A percentile compares a stretch with the other conserved stretches of the same genome.
phyloP scores from a whole-genome alignment of 1,284 basidiomycete genomes.

The Pseudozyma sp. region DNA sequence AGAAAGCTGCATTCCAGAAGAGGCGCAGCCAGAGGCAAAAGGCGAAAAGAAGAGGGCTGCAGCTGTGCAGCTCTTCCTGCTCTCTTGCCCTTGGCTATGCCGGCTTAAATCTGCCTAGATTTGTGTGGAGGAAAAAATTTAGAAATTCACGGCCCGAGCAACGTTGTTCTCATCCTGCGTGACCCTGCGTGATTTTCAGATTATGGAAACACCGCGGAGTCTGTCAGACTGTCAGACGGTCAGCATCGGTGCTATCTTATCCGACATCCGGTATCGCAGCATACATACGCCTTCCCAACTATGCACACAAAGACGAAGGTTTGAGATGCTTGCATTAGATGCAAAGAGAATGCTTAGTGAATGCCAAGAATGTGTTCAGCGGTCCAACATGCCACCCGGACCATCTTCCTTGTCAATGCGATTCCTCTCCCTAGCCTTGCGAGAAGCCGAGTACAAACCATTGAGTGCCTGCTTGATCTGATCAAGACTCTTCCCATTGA shows the following conservation, averaged over 20 bases:
- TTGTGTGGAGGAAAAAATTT: background rate
- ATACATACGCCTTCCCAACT: too few relatives aligned
- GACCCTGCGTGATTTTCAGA: too few relatives aligned
- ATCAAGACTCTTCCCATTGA: slow-evolving; percentile 35
- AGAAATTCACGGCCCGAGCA: slow-evolving; percentile 2
- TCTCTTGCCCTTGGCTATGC: background rate
- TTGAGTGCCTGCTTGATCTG: slow-evolving; percentile 53
- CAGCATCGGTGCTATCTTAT: too few relatives aligned
- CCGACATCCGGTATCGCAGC: too few relatives aligned
- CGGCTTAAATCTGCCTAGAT: background rate
- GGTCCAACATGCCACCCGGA: slow-evolving; percentile 31
- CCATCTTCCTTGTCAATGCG: slow-evolving; percentile 28
- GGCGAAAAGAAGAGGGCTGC: background rate
- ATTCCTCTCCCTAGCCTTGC: slow-evolving; percentile 57
- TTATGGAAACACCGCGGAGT: slow-evolving; percentile 2
- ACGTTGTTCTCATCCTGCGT: slow-evolving; percentile 5
- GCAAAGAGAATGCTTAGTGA: background rate
- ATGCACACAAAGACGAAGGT: too few relatives aligned
- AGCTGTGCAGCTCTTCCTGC: background rate
- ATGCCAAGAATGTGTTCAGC: slow-evolving; percentile 4
- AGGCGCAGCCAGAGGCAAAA: background rate
- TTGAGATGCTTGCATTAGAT: too few relatives aligned
- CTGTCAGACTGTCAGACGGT: too few relatives aligned
- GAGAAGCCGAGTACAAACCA: slow-evolving; percentile 54
- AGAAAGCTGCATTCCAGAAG: slow-evolving; percentile 2